These are phyloP conservation scores for Aureobasidium sp. DNA, from an alignment of 2,329 filamentous ascomycete genomes.

Conservation along the genomic window DNA sequence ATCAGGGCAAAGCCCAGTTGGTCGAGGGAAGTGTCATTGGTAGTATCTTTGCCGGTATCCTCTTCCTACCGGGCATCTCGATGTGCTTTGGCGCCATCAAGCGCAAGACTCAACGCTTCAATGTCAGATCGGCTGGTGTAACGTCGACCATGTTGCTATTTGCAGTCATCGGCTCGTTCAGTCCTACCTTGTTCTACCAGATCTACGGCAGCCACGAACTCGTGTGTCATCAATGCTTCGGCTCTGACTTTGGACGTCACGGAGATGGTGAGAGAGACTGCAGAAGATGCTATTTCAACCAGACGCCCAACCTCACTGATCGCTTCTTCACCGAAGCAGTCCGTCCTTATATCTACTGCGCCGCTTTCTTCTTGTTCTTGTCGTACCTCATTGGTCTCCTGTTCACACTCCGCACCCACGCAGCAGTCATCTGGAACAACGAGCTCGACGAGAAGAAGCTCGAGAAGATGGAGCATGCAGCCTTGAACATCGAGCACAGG, in stretches of 20 bases:
- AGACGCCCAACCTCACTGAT: conserved; percentile 75
- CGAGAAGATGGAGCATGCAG: conserved; percentile 32
- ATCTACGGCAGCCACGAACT: conserved; percentile 97
- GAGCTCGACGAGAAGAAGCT: conserved; percentile 52
- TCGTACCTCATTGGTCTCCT: conserved; percentile 90
- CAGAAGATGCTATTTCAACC: conserved; percentile 87
- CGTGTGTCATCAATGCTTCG: conserved; percentile 63
- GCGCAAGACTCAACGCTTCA: conserved; percentile 96
- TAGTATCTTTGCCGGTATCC: conserved; percentile 92
- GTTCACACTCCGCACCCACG: conserved; percentile 93
- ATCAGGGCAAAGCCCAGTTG: conserved; percentile 82
- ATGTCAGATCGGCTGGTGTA: conserved; percentile 89
- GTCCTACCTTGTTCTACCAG: conserved; percentile 94
- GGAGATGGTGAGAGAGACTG: conserved; percentile 58
- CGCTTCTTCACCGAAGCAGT: conserved; percentile 87
- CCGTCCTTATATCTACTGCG: conserved; percentile 86
- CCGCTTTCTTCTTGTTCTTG: conserved; percentile 76
- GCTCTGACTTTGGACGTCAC: conserved; percentile 47
- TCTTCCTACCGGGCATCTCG: conserved; percentile 88
- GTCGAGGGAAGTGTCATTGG: conserved; percentile 97
- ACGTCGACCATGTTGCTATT: conserved; percentile 98
- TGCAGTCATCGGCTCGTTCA: conserved; percentile 89
- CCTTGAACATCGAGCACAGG: conserved; percentile 21
- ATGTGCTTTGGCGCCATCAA: conserved; percentile 99
- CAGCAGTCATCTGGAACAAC: conserved; percentile 91